Evolutionary conservation across 768 basidiomycete genomes (phyloP), one percentile per base, ranked within the genome.

Genomic region (Kwoniella pini): DNA sequence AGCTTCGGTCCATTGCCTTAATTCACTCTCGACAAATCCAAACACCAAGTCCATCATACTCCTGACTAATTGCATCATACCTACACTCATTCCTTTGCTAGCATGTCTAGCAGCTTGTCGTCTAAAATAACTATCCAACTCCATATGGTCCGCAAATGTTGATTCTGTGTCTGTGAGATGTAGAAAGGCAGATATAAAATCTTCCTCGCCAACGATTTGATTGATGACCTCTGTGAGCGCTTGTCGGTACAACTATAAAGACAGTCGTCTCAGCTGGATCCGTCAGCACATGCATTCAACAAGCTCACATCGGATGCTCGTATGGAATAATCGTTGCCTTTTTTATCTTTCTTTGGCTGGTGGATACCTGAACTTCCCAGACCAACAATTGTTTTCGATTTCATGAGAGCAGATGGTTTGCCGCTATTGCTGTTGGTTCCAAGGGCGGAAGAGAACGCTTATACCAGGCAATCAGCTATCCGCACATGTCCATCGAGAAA

Each of bases 141-240:
- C 86, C 85, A 91, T 90, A 69, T 95, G 92, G 79, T 97, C 95
- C 13, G 95, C 95, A 77, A 92, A 98, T 0, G 95, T 96, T 13
- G 92, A 83, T 17, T 86, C 86, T 21, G 86, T 84, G 62, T 94
- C 89, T 64, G 91, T 91, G 74, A 96, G 88, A 73, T 93, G 92
- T 48, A 98, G 81, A 79, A 97, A 97, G 69, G 93, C 89, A 9
- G 87, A 84, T 62, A 96, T 86, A 79, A 96, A 97, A 30, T 87
- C 87, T 69, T 88, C 86, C 79, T 98, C 94, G 11, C 83, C 84
- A 62, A 88, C 86, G n/a, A 96, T 83, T 57, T 86, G 82, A 3
- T 76, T 76, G 19, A 96, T 82, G 72, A 91, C 88, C 52, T 89
- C 87, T 24, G 71, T 69, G 10, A 97, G 79, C 19, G 89, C 83